phyloP scores from a whole-genome alignment of 495 filamentous ascomycete species.

The Hyaloscypha hepaticicola region DNA sequence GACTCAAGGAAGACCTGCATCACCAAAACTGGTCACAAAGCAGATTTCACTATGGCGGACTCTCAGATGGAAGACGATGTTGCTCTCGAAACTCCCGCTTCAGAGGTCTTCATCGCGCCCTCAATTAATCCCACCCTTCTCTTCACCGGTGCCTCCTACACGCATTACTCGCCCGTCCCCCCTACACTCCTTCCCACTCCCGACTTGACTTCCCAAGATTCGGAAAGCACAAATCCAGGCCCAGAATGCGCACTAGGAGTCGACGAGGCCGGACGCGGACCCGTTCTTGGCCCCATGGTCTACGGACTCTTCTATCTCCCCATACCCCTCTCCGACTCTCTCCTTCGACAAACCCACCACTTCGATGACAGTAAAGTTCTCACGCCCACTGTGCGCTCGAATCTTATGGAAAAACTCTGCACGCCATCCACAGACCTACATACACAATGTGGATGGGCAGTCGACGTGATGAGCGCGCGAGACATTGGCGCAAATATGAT shows the following conservation, averaged over 20 bases:
- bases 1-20: too few species aligned
- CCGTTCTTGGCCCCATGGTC: conserved; percentile 96
- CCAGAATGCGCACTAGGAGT: conserved; percentile 74
- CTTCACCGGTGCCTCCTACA: conserved; percentile 73
- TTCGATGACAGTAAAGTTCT: conserved; percentile 94
- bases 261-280: conserved; percentile 93
- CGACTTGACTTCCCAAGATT: conserved; percentile 39
- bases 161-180: conserved; percentile 77
- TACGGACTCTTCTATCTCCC: conserved; percentile 91
- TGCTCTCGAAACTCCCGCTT: conserved; percentile 53
- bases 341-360: conserved; percentile 73
- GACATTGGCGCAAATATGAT: conserved; percentile 84
- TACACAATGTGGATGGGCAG: conserved; percentile 75
- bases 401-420: conserved; percentile 74
- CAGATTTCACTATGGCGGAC: conserved; percentile 43
- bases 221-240: conserved; percentile 38
- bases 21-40: too few species aligned
- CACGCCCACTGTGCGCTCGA: conserved; percentile 67
- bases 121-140: conserved; percentile 64
- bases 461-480: conserved; percentile 75
- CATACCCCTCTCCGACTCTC: conserved; percentile 58
- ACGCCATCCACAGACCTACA: conserved; percentile 62
- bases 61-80: conserved; percentile 39
- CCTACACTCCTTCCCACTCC: conserved; percentile 48
- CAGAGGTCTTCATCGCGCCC: conserved; percentile 72